phyloP scores from a whole-genome alignment of 306 rosid species.

The Gastrolobium villosum region DNA sequence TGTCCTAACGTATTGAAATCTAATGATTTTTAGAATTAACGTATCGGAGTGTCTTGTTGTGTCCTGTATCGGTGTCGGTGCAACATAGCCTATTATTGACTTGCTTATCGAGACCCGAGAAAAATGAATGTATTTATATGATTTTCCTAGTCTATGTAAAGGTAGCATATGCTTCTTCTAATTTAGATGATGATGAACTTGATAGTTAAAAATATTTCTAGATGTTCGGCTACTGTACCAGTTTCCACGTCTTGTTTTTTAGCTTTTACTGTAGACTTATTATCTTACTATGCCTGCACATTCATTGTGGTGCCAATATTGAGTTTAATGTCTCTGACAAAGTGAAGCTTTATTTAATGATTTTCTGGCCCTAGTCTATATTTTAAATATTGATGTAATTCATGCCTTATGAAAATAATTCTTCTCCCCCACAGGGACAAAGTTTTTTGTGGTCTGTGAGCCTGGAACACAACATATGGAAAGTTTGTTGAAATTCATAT shows the following conservation, averaged over 20 bases:
- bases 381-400: too few species aligned
- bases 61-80: too few species aligned
- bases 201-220: neutral
- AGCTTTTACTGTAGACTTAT: neutral
- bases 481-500: constrained; percentile 73
- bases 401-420: constrained; percentile 3
- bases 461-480: constrained; percentile 91
- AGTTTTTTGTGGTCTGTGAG: constrained; percentile 86
- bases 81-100: too few species aligned
- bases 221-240: neutral
- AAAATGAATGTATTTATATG: too few species aligned
- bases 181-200: constrained; percentile 18
- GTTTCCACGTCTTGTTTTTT: neutral
- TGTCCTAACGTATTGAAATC: too few species aligned
- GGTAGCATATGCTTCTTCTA: constrained; percentile 18
- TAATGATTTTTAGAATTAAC: too few species aligned
- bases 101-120: too few species aligned
- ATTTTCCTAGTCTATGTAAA: neutral
- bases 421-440: constrained; percentile 72
- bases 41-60: too few species aligned
- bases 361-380: neutral
- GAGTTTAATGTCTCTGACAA: neutral
- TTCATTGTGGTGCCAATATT: neutral
- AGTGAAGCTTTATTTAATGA: neutral
- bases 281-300: neutral